Evolutionary conservation across 106 monocot genomes (phyloP), one percentile per base, ranked within the genome.

Genomic region (Cymbidium sinense): DNA sequence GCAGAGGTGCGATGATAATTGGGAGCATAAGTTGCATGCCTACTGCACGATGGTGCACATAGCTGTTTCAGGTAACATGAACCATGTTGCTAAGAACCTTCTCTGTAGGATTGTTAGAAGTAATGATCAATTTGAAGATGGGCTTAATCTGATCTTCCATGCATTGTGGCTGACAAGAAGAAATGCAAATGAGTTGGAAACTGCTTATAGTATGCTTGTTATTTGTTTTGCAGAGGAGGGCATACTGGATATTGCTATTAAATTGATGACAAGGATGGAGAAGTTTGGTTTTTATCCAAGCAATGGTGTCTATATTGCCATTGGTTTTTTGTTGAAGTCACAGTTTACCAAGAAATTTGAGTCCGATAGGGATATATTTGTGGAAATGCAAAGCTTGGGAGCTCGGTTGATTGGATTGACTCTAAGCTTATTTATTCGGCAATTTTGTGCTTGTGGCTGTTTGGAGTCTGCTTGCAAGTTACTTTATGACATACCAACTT

Each of bases 201-300:
- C 50, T 69, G 79, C 74, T 10, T 89, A 77, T 77, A 89, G 89
- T 39, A 89, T 89, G 86, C 84, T 89, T 47, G 65, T 84, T 74
- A 54, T 50, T 29, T 86, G 84, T 82, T 84, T 79, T 78, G 52
- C 86, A 34, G 74, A 76, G 30, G 33, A 73, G 74, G 74, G 58
- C 20, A 79, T 74, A 79, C n/a, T 82, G 10, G 77, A 78, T 50
- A n/a, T 43, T 43, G 81, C 75, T 77, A 3, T 84, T 27, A 34
- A 72, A 23, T 34, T 81, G 28, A 54, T 84, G 4, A 15, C 43
- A 27, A 15, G 7, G 28, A 86, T 89, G 84, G 75, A 70, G 35
- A 51, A 47, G 21, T 62, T 86, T 35, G 75, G 81, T 13, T 82
- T 84, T 20, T 80, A 70, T 44, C 89, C 89, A 5, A 50, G 73